Evolutionary conservation across 73 alveolate species (phyloP).

Genomic region (Tetrahymena elliotti): DNA sequence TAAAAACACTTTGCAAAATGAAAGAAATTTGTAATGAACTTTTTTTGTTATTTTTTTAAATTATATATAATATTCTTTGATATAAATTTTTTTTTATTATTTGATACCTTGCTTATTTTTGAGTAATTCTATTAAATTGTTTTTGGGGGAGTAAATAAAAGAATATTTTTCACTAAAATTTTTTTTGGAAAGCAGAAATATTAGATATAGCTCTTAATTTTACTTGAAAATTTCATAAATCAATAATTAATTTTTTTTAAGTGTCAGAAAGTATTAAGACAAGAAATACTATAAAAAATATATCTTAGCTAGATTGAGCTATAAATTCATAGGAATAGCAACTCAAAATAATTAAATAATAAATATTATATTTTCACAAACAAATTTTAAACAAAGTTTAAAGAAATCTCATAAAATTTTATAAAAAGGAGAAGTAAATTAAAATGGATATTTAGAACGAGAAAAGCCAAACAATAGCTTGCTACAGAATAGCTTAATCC

Average conservation of each 20-base stretch:
- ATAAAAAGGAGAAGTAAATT: neutral
- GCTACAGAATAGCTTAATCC: neutral
- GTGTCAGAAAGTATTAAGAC: neutral
- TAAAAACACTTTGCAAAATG: too few relatives aligned
- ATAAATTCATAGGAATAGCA: neutral
- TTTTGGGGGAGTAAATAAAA: too few relatives aligned
- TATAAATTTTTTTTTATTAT: too few relatives aligned
- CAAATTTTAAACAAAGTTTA: neutral
- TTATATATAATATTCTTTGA: too few relatives aligned
- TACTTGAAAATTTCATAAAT: neutral
- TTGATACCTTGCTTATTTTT: too few relatives aligned
- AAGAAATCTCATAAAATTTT: neutral
- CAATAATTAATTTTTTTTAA: neutral
- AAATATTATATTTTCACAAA: neutral
- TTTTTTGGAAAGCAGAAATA: too few relatives aligned
- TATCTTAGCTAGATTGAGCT: neutral
- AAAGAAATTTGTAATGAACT: too few relatives aligned
- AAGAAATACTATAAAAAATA: neutral
- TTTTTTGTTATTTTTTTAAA: too few relatives aligned
- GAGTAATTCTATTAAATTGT: too few relatives aligned
- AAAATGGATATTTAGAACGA: neutral
- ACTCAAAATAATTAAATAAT: neutral
- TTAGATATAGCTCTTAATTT: too few relatives aligned
- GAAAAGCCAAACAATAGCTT: neutral
- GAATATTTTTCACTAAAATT: too few relatives aligned